Base-by-base conservation (phyloP, 495 filamentous ascomycete species). In the Alectoria sarmentosa region DNA sequence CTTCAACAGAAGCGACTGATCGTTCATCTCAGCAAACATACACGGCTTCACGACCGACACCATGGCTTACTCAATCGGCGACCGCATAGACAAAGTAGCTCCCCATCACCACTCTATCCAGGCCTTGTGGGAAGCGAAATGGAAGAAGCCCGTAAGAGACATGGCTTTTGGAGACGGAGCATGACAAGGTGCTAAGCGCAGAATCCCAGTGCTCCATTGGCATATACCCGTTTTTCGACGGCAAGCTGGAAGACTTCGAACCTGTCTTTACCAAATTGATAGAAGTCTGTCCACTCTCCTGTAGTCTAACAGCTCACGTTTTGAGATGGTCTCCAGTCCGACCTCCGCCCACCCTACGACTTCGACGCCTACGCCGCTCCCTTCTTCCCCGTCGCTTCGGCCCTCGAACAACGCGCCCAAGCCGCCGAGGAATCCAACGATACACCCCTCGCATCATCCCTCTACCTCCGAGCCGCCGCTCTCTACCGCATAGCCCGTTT, bases 171-270 rank as follows among this genome's bases (percentile, higher is more conserved):
- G 19, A 42, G 19, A n/a, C 30, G 7, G 30, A 0, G 0, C 1
- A 21, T 21, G 17, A 13, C 36, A 26, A 23, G 23, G 21, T 30
- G 58, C n/a, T 60, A 19, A 60, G 17, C 3, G n/a, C 30, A n/a
- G 38, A 30, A 17, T 60, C 6, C 10, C 38, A 42, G 58, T 60
- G 58, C 58, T 42, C 37, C n/a, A 60, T 41, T 30, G 80, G 84
- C 42, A 77, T 92, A 34, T 93, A 93, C 67, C 90, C 89, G 0
- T 93, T 92, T 77, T 88, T 90, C 74, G 89, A 91, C 71, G 85
- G 87, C 26, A 73, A 76, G 0, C 79, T 81, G 56, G 81, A 86
- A 57, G 90, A 93, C 73, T 91, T 93, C 66, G 80, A 84, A 65
- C 85, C 86, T n/a, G 83, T 91, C 48, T 90, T 91, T 62, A 66